Conservation (phyloP, 495 filamentous ascomycete species). For the Cairneyella variabilis region DNA sequence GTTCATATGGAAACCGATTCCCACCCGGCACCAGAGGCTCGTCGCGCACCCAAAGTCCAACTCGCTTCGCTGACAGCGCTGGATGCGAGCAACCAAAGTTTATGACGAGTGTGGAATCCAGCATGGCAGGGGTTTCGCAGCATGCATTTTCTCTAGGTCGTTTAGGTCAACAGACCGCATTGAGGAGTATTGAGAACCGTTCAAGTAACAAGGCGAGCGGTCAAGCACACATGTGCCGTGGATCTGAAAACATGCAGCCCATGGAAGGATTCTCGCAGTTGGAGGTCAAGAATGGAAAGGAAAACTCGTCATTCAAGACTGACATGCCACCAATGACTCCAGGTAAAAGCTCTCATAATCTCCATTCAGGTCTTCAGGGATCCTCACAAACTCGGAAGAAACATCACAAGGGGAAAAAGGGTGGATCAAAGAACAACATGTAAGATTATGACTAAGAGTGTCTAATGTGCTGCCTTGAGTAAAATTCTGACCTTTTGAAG, state of each 20-base stretch:
- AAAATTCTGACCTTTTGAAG: too few relatives aligned
- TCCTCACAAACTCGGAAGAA: neutral
- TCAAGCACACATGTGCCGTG: neutral
- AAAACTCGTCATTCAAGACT: slow-evolving; percentile 8
- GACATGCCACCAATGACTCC: neutral
- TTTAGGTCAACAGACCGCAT: neutral
- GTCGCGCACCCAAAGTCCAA: too few relatives aligned
- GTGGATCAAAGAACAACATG: too few relatives aligned
- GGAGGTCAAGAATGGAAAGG: slow-evolving; percentile 2
- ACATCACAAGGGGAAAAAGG: neutral
- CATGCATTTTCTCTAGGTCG: slow-evolving; percentile 9
- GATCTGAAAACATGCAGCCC: neutral
- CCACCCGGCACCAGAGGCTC: too few relatives aligned
- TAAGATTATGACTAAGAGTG: too few relatives aligned
- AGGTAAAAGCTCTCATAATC: neutral
- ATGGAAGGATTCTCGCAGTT: neutral
- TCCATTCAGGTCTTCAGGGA: neutral
- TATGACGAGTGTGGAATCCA: neutral
- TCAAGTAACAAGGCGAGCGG: neutral
- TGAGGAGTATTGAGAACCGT: slow-evolving; percentile 2
- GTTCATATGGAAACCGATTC: too few relatives aligned
- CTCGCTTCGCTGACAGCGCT: too few relatives aligned
- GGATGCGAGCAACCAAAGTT: too few relatives aligned
- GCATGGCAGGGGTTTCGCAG: slow-evolving; percentile 6
- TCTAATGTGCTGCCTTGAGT: too few relatives aligned